phyloP scores from a whole-genome alignment of 2,329 filamentous ascomycete species.

The Neofusicoccum ribis region DNA sequence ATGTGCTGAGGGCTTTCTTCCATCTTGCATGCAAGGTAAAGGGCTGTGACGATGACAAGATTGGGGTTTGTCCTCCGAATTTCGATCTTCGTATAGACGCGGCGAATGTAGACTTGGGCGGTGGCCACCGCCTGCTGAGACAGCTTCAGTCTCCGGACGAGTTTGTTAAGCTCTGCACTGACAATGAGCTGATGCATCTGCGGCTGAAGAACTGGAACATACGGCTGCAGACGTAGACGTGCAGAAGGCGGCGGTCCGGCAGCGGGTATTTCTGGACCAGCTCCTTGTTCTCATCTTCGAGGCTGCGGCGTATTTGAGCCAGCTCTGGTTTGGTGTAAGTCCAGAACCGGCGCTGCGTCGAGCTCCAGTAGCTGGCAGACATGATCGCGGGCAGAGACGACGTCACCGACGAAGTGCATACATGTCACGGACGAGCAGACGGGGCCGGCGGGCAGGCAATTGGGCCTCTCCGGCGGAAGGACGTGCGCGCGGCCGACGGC shows the following conservation, averaged over 20 bases:
- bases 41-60: constrained; percentile 84
- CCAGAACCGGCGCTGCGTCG: constrained; percentile 88
- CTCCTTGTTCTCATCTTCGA: constrained; percentile 74
- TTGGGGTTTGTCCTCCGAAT: constrained; percentile 93
- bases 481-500: neutral
- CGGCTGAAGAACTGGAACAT: constrained; percentile 36
- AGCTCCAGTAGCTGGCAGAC: constrained; percentile 97
- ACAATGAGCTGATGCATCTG: neutral
- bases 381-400: constrained; percentile 48
- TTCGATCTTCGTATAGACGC: constrained; percentile 89
- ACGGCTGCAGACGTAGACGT: constrained; percentile 93
- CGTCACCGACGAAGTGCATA: neutral
- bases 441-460: neutral
- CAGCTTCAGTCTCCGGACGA: constrained; percentile 80
- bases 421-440: neutral
- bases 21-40: constrained; percentile 97
- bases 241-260: constrained; percentile 77
- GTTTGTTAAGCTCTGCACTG: constrained; percentile 69
- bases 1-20: constrained; percentile 98
- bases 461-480: neutral
- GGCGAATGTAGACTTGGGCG: constrained; percentile 89
- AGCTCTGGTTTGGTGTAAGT: constrained; percentile 84
- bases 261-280: constrained; percentile 78
- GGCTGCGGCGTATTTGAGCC: constrained; percentile 69
- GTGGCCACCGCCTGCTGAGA: constrained; percentile 93